A percentile compares a stretch with the other conserved stretches of the same genome.
Conservation (phyloP, 2,329 filamentous ascomycete species). For the Diaporthe sp. region DNA sequence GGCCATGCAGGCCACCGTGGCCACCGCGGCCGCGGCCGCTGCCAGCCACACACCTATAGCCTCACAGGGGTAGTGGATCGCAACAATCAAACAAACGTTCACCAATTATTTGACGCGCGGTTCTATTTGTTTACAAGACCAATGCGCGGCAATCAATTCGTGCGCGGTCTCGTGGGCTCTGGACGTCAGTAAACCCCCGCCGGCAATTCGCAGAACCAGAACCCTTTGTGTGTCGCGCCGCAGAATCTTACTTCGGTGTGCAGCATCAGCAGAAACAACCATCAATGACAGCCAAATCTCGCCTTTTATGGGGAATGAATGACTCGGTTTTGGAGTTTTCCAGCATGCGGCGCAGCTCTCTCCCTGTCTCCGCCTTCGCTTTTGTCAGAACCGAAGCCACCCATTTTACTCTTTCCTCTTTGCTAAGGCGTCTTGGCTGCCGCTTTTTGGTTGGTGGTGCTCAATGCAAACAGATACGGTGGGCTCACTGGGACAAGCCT, state of each 20-base stretch:
- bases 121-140: conserved; percentile 16
- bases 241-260: conserved; percentile 10
- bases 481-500: conserved; percentile 1
- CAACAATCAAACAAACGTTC: conserved; percentile 15
- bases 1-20: conserved; percentile 18
- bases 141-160: conserved; percentile 17
- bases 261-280: conserved; percentile 8
- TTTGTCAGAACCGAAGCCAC: not conserved
- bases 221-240: not conserved
- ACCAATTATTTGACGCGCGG: conserved; percentile 36
- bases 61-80: conserved; percentile 17
- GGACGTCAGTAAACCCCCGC: conserved; percentile 10
- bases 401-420: not conserved
- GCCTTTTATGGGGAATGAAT: not conserved
- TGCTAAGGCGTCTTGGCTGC: not conserved
- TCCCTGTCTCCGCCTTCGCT: not conserved
- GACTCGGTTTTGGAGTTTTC: not conserved
- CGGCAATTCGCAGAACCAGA: conserved; percentile 6
- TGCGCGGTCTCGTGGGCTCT: conserved; percentile 14
- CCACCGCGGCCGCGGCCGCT: conserved; percentile 13
- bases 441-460: conserved; percentile 15
- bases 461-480: conserved; percentile 3
- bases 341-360: not conserved
- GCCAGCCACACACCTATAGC: conserved; percentile 28
- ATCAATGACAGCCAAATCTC: not conserved